Evolutionary conservation across 176 grass and related monocot genomes (phyloP).

Genomic region (Neostapfia colusana): DNA sequence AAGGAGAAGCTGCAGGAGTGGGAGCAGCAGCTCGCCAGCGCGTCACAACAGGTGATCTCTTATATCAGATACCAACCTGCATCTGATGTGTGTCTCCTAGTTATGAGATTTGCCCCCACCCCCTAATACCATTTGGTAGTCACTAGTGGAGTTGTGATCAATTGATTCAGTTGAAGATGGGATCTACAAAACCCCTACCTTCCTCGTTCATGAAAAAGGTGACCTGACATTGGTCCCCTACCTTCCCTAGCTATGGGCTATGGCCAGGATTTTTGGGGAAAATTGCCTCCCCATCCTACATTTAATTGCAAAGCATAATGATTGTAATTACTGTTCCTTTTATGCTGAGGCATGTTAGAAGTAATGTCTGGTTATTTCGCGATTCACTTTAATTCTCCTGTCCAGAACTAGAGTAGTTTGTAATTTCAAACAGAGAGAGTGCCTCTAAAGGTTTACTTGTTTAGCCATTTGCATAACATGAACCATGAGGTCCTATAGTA

Average conservation of each 20-base stretch:
- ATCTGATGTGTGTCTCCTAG: not conserved
- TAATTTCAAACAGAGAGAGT: constrained; percentile 3
- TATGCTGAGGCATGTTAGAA: no score
- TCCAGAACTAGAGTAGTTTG: not conserved
- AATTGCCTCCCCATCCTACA: no score
- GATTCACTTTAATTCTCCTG: not conserved
- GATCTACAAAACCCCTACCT: not conserved
- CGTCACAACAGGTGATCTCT: constrained; percentile 77
- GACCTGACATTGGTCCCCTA: no score
- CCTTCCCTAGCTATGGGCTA: no score
- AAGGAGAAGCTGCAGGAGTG: constrained; percentile 82
- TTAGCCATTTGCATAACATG: not conserved
- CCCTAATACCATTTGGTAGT: not conserved
- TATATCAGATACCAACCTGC: not conserved
- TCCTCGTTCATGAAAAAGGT: not conserved
- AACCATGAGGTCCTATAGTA: not conserved
- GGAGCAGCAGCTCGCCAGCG: constrained; percentile 64
- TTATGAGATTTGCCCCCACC: not conserved
- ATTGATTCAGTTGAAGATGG: not conserved
- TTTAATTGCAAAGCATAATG: no score
- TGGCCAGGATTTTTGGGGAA: no score
- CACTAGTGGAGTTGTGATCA: not conserved
- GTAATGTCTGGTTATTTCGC: constrained; percentile 17
- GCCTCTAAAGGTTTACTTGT: not conserved
- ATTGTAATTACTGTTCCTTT: no score